Evolutionary conservation across 768 basidiomycete genomes (phyloP), one percentile per base, ranked within the genome.

Genomic region (Naganishia friedmannii): DNA sequence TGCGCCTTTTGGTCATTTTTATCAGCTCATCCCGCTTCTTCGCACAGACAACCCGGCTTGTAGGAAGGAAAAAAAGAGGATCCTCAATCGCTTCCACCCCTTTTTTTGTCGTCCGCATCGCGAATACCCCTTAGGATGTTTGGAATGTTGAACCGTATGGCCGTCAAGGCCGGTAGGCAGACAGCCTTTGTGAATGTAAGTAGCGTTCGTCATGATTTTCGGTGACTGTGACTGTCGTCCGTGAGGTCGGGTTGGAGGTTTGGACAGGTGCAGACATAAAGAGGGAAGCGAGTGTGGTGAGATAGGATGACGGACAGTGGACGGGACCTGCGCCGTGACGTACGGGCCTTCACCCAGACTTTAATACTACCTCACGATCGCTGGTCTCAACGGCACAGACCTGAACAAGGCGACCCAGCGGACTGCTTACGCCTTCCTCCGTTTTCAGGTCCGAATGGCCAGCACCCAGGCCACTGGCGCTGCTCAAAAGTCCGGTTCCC

Each of bases 401-500:
- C 42, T 13, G 15, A 5, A 37, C 34, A 5, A 37, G 34, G 34
- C 6, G 4, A 37, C 34, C 4, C 15, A 6, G 26, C 23, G 28
- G n/a, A 46, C 19, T 4, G 48, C 48, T 53, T 17, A 26, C 42
- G 15, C 13, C 53, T n/a, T n/a, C 4, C 53, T 28, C 51, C 23
- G 48, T 31, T 8, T 54, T 37, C 48, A 70, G 69, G 69, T 54
- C 51, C 69, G 69, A 48, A 54, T 70, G 48, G 63, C 63, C 32
- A 70, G 69, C 60, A 65, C 58, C 48, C 58, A 65, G 26, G 60
- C 68, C 23, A 26, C 48, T 26, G 65, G 48, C 23, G 46, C 56
- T 39, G 31, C 68, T 31, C 31, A 58, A 60, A 69, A 69, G 42
- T 34, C 55, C 31, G 54, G 53, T 1, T 78, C 80, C 45, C 75